A percentile compares a stretch with the other conserved stretches of the same genome.
phyloP scores from a whole-genome alignment of 2,329 filamentous ascomycete genomes.

The Canariomyces notabilis region DNA sequence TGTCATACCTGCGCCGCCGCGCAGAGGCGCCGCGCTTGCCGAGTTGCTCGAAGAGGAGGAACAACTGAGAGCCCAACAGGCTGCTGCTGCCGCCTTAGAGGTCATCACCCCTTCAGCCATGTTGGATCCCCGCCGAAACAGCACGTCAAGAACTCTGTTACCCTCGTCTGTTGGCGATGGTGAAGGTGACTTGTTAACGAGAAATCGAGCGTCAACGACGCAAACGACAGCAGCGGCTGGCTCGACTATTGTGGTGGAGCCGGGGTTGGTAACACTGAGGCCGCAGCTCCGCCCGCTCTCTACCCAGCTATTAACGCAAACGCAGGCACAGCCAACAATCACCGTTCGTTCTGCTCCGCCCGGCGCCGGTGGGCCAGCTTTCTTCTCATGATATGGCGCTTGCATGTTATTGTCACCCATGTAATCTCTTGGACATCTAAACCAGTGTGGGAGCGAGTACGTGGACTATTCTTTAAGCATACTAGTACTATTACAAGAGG shows the following conservation, averaged over 20 bases:
- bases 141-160: neutral
- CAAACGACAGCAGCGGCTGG: neutral
- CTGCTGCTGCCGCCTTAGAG: neutral
- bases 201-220: neutral
- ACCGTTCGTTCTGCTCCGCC: too few species aligned
- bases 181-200: neutral
- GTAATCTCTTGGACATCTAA: too few species aligned
- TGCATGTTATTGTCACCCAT: too few species aligned
- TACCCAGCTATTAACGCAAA: neutral
- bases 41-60: slow-evolving; percentile 53
- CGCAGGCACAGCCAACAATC: neutral
- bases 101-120: neutral
- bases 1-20: slow-evolving; percentile 57
- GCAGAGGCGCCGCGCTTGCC: slow-evolving; percentile 52
- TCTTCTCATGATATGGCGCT: too few species aligned
- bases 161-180: neutral
- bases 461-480: too few species aligned
- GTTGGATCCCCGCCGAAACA: neutral
- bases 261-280: neutral
- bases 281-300: neutral
- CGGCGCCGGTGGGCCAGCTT: too few species aligned
- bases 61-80: neutral
- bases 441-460: too few species aligned
- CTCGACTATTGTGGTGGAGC: neutral
- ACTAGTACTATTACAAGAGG: too few species aligned